Base-by-base conservation (phyloP, 192 early-diverging fungal species). In the Podila epicladia region DNA sequence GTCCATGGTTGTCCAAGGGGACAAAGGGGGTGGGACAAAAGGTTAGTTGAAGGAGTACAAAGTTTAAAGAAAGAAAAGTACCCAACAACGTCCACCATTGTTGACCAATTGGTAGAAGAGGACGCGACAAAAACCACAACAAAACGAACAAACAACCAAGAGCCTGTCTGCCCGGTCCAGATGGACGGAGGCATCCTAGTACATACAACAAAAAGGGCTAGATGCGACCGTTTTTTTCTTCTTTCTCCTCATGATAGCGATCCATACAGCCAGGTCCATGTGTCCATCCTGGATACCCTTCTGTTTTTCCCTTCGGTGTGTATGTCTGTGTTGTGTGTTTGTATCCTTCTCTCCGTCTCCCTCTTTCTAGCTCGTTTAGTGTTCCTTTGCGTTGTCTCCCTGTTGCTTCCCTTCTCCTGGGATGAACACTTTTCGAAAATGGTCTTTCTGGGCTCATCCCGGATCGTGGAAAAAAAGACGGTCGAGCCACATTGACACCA, bases 11-110 rank as follows among this genome's bases (percentile, higher is more conserved):
- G 13, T 45, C 41, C 41, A 45, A 71, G 69, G 59, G 69, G 51
- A 72, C 51, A 72, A 53, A 72, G 62, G 19, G 13, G 58, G 33
- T 22, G 28, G 51, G 38, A 49, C 1, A 55, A 55, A 48, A 48
- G 55, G 60, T 50, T 19, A 22, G 32, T 31, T 17, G 15, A 33
- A 31, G 59, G 59, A 60, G 59, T 6, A 31, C 28, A 60, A 29
- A 17, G 35, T 11, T 1, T 37, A 37, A 60, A 29, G 2, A 19
- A 60, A 61, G 50, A 13, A 41, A 60, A 7, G 33, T 4, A 8
- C 58, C 24, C 38, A 48, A 48, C 17, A 29, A 26, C 26, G 48
- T 15, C 28, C 41, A 32, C 5, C 35, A 37, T 37, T 11, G 35
- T 11, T 37, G 35, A 37, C 35, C 35, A 37, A 37, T 37, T 37